Evolutionary conservation across 805 yeast species (phyloP).

Genomic region (Teunomyces barrocoloradensis): DNA sequence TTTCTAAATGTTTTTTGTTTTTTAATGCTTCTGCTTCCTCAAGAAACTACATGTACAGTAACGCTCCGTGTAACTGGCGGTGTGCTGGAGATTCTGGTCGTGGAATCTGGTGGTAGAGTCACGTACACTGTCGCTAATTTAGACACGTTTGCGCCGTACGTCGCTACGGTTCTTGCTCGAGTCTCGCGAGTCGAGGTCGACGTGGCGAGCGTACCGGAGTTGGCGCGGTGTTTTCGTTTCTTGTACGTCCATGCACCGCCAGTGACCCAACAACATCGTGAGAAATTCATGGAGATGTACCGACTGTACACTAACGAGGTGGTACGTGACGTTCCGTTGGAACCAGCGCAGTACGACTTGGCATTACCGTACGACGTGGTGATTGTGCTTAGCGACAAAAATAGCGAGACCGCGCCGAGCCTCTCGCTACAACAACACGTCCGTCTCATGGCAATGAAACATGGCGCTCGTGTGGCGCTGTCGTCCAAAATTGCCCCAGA

Average conservation of each 20-base stretch:
- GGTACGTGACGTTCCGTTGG: conserved; percentile 8
- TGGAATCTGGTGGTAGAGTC: conserved; percentile 3
- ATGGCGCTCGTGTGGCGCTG: conserved; percentile 21
- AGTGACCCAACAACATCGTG: neutral
- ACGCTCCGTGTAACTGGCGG: neutral
- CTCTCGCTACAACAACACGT: conserved; percentile 35
- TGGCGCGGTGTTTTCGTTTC: conserved; percentile 12
- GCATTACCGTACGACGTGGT: conserved; percentile 18
- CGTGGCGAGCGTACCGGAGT: conserved; percentile 9
- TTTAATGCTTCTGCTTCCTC: neutral
- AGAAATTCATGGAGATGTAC: neutral
- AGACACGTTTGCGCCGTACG: conserved; percentile 10
- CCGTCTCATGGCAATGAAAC: conserved; percentile 30
- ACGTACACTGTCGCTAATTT: conserved; percentile 17
- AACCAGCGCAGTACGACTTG: conserved; percentile 21
- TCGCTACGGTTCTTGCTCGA: conserved; percentile 6
- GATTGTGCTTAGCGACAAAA: conserved; percentile 13
- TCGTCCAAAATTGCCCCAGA: neutral
- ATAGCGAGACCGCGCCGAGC: neutral
- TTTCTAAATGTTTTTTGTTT: neutral
- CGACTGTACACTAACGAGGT: neutral
- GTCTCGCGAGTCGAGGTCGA: conserved; percentile 6
- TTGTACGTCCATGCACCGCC: conserved; percentile 3
- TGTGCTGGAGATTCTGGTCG: conserved; percentile 9
- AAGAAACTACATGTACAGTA: too few species aligned